Evolutionary conservation across 495 filamentous ascomycete species (phyloP), one percentile per base, ranked within the genome.

Genomic region (Aspergillus nanangensis): DNA sequence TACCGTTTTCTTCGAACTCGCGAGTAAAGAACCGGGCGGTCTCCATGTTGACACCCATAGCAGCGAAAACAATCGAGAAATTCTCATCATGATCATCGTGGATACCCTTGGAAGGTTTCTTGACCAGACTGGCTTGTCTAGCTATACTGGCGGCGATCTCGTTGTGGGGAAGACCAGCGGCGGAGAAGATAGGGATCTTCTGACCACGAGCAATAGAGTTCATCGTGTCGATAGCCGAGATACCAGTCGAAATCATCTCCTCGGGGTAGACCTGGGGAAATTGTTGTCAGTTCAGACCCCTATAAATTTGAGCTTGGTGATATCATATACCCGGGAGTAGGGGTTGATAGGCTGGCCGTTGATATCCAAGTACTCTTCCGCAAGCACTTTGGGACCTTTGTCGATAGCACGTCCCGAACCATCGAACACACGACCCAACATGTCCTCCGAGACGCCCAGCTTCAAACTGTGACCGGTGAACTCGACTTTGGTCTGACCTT

Each of bases 41-140:
- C 67, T 99, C 94, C 83, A 97, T 83, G 74, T 99, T 99, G 52
- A 99, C 94, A 89, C 94, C 94, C 94, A 99, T 99, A 51, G 94
- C 94, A 53, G 89, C 94, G 63, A 99, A 97, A 15, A 97, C 94
- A 55, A 97, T 97, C 11, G 89, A 95, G 80, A 99, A 99, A 74
- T 99, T 97, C 62, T 99, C 94, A 55, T 97, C 90, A 69, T 97
- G 93, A 20, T 81, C 90, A 63, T 97, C 94, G 61, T 99, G 93
- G 31, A 94, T 84, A 54, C 86, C 91, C 77, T 99, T 99, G 53
- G 86, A 95, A 42, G 90, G 84, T 55, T 82, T 80, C 52, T 87
- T 83, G 52, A 96, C 94, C 64, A 99, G 69, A 67, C 92, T 79
- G 51, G 94, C 94, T 69, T 99, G 94, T 54, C 94, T 82, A 76